These are phyloP conservation scores for Paecilomyces niveus DNA, from an alignment of 2,329 filamentous ascomycete genomes.

Conservation along the genomic window DNA sequence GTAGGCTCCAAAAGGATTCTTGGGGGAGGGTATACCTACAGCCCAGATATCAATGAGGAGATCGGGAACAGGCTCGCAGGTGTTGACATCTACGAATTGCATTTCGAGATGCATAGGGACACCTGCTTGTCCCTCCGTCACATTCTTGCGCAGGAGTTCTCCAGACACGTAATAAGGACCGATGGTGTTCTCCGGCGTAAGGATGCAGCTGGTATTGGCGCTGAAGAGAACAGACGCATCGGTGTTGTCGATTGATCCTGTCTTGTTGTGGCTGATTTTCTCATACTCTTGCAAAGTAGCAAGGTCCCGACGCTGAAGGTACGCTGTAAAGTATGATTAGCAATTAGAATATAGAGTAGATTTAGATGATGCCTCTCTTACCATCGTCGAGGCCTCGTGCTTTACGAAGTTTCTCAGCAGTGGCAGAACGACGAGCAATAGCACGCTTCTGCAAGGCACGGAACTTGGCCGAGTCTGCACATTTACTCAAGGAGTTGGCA, in stretches of 20 bases:
- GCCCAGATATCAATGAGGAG: conserved; percentile 42
- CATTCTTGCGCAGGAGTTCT: conserved; percentile 35
- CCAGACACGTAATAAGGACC: conserved; percentile 42
- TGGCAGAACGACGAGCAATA: not conserved
- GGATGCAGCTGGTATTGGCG: conserved; percentile 38
- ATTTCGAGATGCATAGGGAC: conserved; percentile 39
- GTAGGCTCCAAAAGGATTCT: not conserved
- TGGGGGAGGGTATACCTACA: conserved; percentile 13
- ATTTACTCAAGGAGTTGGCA: not conserved
- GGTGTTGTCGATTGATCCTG: conserved; percentile 21
- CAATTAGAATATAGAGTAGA: not conserved
- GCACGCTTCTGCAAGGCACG: not conserved
- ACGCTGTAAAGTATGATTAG: not conserved
- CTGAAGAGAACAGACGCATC: conserved; percentile 28
- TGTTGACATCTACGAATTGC: conserved; percentile 42
- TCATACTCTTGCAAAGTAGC: conserved; percentile 33
- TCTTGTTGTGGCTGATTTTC: conserved; percentile 32
- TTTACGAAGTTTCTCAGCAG: not conserved
- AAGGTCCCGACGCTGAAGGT: conserved; percentile 23
- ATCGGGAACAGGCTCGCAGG: conserved; percentile 33
- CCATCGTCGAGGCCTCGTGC: not conserved
- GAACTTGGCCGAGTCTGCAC: not conserved
- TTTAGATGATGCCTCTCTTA: not conserved
- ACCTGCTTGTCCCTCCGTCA: conserved; percentile 34
- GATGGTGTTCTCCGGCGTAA: conserved; percentile 37